Conservation (phyloP, 2,329 filamentous ascomycete species). For the Phaeosphaeria sp. region DNA sequence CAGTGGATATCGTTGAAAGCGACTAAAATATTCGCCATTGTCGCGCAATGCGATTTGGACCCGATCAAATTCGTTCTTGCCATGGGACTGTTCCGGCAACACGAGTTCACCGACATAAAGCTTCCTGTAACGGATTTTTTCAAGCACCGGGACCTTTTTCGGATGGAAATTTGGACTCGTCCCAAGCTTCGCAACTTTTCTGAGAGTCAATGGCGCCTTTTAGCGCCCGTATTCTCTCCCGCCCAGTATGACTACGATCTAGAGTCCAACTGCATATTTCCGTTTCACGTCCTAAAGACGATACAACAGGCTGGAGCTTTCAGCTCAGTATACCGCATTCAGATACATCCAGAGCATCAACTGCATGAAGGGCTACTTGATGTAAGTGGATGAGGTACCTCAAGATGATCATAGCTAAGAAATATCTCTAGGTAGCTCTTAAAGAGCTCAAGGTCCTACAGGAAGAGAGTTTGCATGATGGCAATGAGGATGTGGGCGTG, state of each 20-base stretch:
- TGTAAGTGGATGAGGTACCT: slow-evolving; percentile 6
- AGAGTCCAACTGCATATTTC: slow-evolving; percentile 11
- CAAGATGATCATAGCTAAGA: neutral
- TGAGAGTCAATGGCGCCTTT: slow-evolving; percentile 19
- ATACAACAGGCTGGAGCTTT: slow-evolving; percentile 12
- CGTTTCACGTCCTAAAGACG: slow-evolving; percentile 6
- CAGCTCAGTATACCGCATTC: neutral
- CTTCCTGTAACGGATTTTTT: slow-evolving; percentile 4
- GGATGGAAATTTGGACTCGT: slow-evolving; percentile 3
- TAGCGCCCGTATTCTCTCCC: slow-evolving; percentile 13
- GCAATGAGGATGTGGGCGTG: neutral
- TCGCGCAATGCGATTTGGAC: slow-evolving; percentile 1
- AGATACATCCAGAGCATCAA: slow-evolving; percentile 4
- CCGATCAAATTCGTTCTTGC: neutral
- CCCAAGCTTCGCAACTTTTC: slow-evolving; percentile 8
- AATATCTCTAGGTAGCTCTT: slow-evolving; percentile 10
- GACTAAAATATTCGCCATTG: slow-evolving; percentile 12
- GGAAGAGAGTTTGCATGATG: neutral
- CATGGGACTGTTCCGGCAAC: slow-evolving; percentile 6
- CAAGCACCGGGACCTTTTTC: neutral
- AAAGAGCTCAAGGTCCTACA: slow-evolving; percentile 11
- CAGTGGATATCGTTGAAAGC: slow-evolving; percentile 5
- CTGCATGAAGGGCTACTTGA: neutral
- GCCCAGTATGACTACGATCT: slow-evolving; percentile 10
- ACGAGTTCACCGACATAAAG: slow-evolving; percentile 4